Base-by-base conservation (phyloP, 306 rosid genomes). In the Inga leiocalycina region DNA sequence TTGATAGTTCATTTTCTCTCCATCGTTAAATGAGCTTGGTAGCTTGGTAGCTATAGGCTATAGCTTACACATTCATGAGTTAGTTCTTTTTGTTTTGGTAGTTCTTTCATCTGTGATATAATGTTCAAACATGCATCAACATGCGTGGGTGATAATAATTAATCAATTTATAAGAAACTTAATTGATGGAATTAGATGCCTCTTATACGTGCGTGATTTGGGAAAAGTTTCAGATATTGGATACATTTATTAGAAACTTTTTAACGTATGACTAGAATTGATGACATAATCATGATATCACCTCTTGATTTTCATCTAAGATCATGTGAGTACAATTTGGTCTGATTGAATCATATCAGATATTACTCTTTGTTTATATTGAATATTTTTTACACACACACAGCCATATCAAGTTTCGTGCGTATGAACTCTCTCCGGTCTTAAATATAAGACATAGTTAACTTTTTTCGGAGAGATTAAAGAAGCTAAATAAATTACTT, bases 1-100 rank as follows among this genome's bases (percentile, higher is more conserved):
- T 79, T 87, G 82, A 71, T 71, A 78, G 44, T 27, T 56, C 76
- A 10, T 45, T 45, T 44, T 71, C 35, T 71, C 5, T 56, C 22
- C 13, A 35, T 6, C 22, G n/a, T 57, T 57, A 8, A 71, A 71
- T 71, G 54, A 71, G n/a, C 11, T 41, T 41, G 15, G 22, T 69
- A 17, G 12, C 48, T 68, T 0, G 15, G 5, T 39, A 10, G 13
- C 44, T 65, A 30, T 35, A 4, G 39, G 39, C 39, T 35, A 35
- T n/a, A n/a, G 27, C 27, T 45, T n/a, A 2, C 41, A 3, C 20
- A 64, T 34, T 15, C 44, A 34, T 66, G 45, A 41, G 52, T 20
- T 41, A 3, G 74, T 69, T 69, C 16, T 41, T 8, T 19, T 41
- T 34, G 10, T 5, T 15, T 34, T 66, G 20, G 20, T 56, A 30